A percentile compares a stretch with the other conserved stretches of the same genome.
Evolutionary conservation across 148 eudicot species (phyloP).

Genomic region (Vaccinium darrowii): DNA sequence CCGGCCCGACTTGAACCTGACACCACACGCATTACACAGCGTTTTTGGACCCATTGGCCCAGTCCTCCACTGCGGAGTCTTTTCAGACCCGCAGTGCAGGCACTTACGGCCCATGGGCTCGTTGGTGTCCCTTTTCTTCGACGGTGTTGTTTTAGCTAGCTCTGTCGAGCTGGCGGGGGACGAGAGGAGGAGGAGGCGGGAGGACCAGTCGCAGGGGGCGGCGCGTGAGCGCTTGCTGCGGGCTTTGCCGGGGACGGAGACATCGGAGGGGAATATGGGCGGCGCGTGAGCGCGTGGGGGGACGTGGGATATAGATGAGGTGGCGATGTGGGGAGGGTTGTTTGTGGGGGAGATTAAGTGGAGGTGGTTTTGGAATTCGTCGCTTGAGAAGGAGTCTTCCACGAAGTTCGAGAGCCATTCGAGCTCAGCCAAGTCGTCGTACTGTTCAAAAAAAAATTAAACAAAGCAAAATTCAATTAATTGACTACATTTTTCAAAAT

Average conservation of each 20-base stretch:
- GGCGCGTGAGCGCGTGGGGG: conserved; percentile 14
- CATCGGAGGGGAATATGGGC: conserved; percentile 42
- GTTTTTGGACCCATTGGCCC: conserved; percentile 98
- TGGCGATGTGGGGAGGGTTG: conserved; percentile 23
- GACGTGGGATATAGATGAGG: conserved; percentile 26
- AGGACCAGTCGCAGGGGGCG: conserved; percentile 93
- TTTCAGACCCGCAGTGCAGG: conserved; percentile 86
- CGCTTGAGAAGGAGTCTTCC: conserved; percentile 84
- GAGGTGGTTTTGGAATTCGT: conserved; percentile 59
- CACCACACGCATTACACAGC: conserved; percentile 90
- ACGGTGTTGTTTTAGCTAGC: conserved; percentile 18
- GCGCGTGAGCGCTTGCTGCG: conserved; percentile 93
- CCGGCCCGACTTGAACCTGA: conserved; percentile 94
- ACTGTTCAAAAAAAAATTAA: conserved; percentile 34
- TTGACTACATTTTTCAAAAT: not conserved
- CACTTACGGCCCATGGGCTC: conserved; percentile 55
- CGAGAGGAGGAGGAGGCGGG: conserved; percentile 68
- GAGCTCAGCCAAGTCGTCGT: conserved; percentile 80
- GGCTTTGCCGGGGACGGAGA: conserved; percentile 79
- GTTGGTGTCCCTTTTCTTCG: conserved; percentile 27
- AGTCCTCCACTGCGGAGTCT: conserved; percentile 96
- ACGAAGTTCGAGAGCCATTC: conserved; percentile 95
- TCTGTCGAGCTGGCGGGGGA: conserved; percentile 6
- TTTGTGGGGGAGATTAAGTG: conserved; percentile 43
- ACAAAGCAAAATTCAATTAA: conserved; percentile 3